Conservation (phyloP, 139 green algal genomes). For the Haematococcus sp. region DNA sequence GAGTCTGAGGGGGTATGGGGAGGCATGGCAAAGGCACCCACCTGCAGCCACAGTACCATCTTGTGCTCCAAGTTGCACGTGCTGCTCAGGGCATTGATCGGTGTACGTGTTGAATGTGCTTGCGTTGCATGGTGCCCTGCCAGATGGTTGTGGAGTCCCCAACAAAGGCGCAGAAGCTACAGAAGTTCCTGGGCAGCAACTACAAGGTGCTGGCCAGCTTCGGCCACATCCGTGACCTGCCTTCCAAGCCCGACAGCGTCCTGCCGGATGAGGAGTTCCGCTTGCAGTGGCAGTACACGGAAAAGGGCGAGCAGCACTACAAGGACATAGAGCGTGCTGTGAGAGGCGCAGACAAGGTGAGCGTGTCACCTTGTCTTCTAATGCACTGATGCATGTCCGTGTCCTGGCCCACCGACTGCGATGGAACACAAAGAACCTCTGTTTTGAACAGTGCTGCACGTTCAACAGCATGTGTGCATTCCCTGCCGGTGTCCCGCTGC, state of each 20-base stretch:
- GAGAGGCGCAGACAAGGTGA: not conserved
- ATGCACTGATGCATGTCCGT: not conserved
- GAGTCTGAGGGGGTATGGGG: no score
- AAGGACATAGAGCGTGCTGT: slow-evolving; percentile 40
- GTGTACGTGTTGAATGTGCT: no score
- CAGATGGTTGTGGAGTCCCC: slow-evolving; percentile 95
- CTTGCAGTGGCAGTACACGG: slow-evolving; percentile 50
- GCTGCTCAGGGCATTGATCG: no score
- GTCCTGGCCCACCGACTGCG: not conserved
- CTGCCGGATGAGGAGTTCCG: slow-evolving; percentile 50
- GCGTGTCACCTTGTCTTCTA: not conserved
- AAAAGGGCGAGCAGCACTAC: slow-evolving; percentile 21
- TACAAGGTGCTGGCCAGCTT: slow-evolving; percentile 84
- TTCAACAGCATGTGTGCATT: no score
- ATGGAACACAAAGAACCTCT: no score
- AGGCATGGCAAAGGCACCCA: no score
- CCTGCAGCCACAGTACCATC: no score
- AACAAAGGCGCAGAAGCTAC: slow-evolving; percentile 92
- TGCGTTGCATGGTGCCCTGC: no score
- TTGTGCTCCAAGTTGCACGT: no score
- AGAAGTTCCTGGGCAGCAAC: slow-evolving; percentile 76
- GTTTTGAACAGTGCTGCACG: no score
- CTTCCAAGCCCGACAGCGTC: slow-evolving; percentile 59
- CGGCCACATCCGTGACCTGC: slow-evolving; percentile 89
- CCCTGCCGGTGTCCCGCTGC: no score